Evolutionary conservation across 345 rosid genomes (phyloP), one percentile per base, ranked within the genome.

Genomic region (Acer yangbiense): DNA sequence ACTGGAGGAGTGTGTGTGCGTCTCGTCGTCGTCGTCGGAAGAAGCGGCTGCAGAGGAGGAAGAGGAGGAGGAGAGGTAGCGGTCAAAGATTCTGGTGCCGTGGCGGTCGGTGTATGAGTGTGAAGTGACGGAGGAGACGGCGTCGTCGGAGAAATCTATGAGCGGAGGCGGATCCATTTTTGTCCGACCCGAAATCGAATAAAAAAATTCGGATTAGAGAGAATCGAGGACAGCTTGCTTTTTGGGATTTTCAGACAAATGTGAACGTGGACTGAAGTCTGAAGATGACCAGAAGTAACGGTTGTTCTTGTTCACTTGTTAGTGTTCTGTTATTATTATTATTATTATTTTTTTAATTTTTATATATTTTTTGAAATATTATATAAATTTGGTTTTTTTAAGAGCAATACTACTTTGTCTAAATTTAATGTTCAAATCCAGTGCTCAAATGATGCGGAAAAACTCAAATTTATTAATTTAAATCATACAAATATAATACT

Each of bases 61-160:
- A 0, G 82, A 44, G 9, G 90, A 86, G 61, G 88, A 84, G 71
- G 87, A 85, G 7, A 89, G 81, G 83, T 80, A 86, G 75, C 92
- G 95, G 85, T 85, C 91, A 82, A 88, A 94, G 80, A 92, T 71
- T 79, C 84, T 85, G 60, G 93, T 65, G 64, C 71, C 78, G 7
- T 52, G 46, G 71, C 2, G 21, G 14, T 75, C 71, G 4, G 78
- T 65, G 78, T 75, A 74, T 10, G 71, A 50, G 78, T 65, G 63
- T 3, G 78, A 65, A 3, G 90, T 1, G 88, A 79, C 57, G 12
- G 84, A 78, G 3, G 62, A 57, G 21, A 70, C 71, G n/a, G 68
- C 74, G 66, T 76, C 74, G 70, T 61, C 68, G 50, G 48, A 35
- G 9, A 65, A 48, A 29, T 75, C 78, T 21, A 74, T 74, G 1